These are phyloP conservation scores for Xylaria sp. DNA, from an alignment of 2,329 filamentous ascomycete species.

Conservation along the genomic window DNA sequence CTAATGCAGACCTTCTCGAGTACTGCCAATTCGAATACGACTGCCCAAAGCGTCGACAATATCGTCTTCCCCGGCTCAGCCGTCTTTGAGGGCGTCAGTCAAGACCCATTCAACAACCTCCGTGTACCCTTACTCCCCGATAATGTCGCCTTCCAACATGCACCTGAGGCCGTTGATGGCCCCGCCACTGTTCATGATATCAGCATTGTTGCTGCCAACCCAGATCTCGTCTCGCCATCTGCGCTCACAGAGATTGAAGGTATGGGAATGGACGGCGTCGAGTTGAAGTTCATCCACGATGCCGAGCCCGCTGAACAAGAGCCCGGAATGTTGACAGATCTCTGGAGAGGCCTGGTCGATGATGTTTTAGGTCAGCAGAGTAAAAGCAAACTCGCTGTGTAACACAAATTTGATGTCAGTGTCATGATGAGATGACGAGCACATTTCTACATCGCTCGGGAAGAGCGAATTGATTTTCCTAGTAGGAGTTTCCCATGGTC, in stretches of 20 bases:
- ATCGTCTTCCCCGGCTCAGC: constrained; percentile 63
- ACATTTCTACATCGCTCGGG: constrained; percentile 11
- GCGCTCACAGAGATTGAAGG: constrained; percentile 68
- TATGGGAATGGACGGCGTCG: constrained; percentile 66
- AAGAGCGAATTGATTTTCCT: constrained; percentile 22
- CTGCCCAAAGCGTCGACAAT: constrained; percentile 60
- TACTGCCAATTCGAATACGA: constrained; percentile 51
- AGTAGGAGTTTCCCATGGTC: background rate
- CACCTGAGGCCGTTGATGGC: constrained; percentile 56
- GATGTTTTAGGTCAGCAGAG: constrained; percentile 49
- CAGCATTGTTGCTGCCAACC: constrained; percentile 67
- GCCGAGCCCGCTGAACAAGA: constrained; percentile 47
- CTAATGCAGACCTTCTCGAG: constrained; percentile 73
- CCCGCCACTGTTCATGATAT: constrained; percentile 59
- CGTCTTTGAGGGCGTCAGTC: constrained; percentile 44
- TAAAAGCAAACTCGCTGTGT: constrained; percentile 47
- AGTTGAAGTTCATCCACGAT: constrained; percentile 64
- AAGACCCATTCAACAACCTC: constrained; percentile 54
- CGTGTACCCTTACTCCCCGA: constrained; percentile 71
- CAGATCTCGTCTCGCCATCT: constrained; percentile 62
- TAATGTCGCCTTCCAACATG: constrained; percentile 61
- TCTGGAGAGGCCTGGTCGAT: constrained; percentile 69
- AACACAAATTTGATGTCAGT: constrained; percentile 12
- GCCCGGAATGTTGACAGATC: constrained; percentile 62
- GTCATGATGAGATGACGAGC: constrained; percentile 35